phyloP scores from a whole-genome alignment of 2,329 filamentous ascomycete species.

The Ophiostoma quercus region DNA sequence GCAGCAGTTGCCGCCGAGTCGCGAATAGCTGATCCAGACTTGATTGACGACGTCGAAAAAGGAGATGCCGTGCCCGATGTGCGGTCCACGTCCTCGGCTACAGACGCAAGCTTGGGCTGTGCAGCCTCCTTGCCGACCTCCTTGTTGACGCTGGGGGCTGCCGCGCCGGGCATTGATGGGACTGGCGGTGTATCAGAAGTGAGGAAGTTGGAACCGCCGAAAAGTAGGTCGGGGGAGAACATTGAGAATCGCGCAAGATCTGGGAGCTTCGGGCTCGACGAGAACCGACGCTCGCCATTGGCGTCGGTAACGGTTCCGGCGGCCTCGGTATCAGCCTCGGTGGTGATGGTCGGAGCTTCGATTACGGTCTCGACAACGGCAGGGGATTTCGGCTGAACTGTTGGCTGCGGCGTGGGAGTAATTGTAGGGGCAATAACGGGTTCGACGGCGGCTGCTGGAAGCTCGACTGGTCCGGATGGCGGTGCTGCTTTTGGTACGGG shows the following conservation, averaged over 20 bases:
- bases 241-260: conserved; percentile 54
- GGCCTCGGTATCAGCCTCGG: not conserved
- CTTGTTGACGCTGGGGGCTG: not conserved
- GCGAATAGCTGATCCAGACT: conserved; percentile 12
- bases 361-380: not conserved
- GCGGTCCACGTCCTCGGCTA: conserved; percentile 12
- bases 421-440: not conserved
- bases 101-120: not conserved
- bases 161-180: conserved; percentile 26
- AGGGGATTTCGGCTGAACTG: not conserved
- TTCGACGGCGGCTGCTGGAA: not conserved
- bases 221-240: conserved; percentile 57
- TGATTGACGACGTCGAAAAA: conserved; percentile 19
- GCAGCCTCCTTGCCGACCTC: not conserved
- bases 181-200: conserved; percentile 30
- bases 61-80: conserved; percentile 17
- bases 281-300: conserved; percentile 35
- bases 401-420: not conserved
- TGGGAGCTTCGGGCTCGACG: conserved; percentile 54
- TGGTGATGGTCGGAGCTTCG: not conserved
- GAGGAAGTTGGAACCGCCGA: conserved; percentile 31
- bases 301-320: not conserved
- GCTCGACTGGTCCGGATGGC: not conserved
- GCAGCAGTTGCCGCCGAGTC: conserved; percentile 22
- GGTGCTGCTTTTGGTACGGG: not conserved